Evolutionary conservation across 225 moss, liverwort and hornwort genomes (phyloP).

Genomic region (Thuidium tamariscinum): DNA sequence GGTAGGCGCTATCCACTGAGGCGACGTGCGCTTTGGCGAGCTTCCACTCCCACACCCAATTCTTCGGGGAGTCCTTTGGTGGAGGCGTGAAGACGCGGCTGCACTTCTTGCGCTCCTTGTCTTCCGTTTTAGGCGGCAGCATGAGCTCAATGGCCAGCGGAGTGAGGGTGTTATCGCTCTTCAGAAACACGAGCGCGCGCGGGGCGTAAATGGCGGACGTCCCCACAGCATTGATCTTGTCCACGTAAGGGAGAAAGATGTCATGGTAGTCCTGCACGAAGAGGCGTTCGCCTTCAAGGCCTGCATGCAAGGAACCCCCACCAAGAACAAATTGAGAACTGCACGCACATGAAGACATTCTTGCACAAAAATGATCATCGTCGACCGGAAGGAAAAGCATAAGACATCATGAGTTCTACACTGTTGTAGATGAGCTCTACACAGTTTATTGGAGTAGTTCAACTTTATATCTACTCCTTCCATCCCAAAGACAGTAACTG

Average conservation of each 20-base stretch:
- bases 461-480: neutral
- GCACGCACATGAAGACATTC: neutral
- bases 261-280: slow-evolving; percentile 77
- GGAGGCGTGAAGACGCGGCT: slow-evolving; percentile 37
- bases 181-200: slow-evolving; percentile 30
- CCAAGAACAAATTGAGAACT: neutral
- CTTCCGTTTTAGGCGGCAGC: slow-evolving; percentile 6
- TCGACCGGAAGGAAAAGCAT: too few relatives aligned
- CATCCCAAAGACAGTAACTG: neutral
- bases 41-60: slow-evolving; percentile 33
- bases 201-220: slow-evolving; percentile 37
- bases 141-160: slow-evolving; percentile 42
- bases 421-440: neutral
- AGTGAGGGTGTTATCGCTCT: neutral
- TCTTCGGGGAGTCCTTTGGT: neutral
- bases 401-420: neutral
- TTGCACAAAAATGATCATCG: neutral
- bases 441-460: neutral
- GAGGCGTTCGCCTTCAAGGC: slow-evolving; percentile 42
- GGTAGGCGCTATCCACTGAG: slow-evolving; percentile 21
- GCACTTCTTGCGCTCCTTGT: slow-evolving; percentile 9
- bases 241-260: slow-evolving; percentile 42
- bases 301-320: slow-evolving; percentile 3
- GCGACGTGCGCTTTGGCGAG: slow-evolving; percentile 40
- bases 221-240: slow-evolving; percentile 31